phyloP scores from a whole-genome alignment of 2,329 filamentous ascomycete species.

The Tolypocladium paradoxum region DNA sequence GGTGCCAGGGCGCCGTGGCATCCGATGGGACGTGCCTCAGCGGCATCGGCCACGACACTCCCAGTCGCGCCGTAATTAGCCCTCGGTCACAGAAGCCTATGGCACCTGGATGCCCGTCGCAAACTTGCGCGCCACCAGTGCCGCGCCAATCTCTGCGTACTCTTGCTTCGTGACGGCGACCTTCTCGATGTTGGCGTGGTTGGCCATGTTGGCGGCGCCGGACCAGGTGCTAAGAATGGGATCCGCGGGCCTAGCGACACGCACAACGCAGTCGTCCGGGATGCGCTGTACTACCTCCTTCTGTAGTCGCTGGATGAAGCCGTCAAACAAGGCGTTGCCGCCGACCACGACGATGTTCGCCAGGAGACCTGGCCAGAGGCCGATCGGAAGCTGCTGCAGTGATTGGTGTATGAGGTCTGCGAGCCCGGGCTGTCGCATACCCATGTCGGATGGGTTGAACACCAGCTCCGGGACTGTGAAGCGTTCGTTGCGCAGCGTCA shows the following conservation, averaged over 20 bases:
- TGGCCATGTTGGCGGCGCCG: conserved; percentile 70
- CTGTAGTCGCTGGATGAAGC: conserved; percentile 72
- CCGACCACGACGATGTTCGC: conserved; percentile 85
- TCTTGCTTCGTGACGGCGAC: conserved; percentile 76
- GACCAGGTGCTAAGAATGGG: conserved; percentile 76
- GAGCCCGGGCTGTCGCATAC: conserved; percentile 72
- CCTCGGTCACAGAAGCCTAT: background rate
- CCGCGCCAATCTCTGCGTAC: conserved; percentile 76
- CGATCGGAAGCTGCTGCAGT: conserved; percentile 63
- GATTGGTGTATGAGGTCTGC: conserved; percentile 75
- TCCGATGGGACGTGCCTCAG: background rate
- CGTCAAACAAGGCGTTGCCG: conserved; percentile 69
- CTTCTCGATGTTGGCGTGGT: conserved; percentile 53
- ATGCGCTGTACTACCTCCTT: conserved; percentile 61
- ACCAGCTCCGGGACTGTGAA: conserved; percentile 85
- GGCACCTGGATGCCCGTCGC: conserved; percentile 14
- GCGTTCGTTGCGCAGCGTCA: conserved; percentile 84
- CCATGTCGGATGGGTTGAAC: conserved; percentile 78
- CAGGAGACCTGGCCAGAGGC: conserved; percentile 71
- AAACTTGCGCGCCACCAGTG: conserved; percentile 67
- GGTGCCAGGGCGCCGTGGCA: background rate
- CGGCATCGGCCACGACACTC: background rate
- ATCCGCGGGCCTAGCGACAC: conserved; percentile 58
- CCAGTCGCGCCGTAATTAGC: background rate
- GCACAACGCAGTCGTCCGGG: conserved; percentile 66